Evolutionary conservation across 345 rosid genomes (phyloP).

Genomic region (Streptanthus diversifolius): DNA sequence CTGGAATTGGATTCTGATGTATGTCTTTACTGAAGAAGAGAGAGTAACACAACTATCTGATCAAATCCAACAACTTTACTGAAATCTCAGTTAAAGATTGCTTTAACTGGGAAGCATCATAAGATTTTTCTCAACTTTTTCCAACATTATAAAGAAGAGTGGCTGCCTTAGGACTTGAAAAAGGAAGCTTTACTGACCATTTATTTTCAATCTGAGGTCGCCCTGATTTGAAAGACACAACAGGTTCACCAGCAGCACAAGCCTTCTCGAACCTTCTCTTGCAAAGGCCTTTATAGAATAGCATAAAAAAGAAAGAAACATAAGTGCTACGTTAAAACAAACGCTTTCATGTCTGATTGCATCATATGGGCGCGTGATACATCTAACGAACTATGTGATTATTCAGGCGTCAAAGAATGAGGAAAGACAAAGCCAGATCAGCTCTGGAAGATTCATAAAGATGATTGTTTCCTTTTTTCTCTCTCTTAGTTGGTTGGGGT

Average conservation of each 20-base stretch:
- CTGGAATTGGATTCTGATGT: constrained; percentile 7
- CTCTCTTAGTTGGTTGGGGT: not conserved
- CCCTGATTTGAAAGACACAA: constrained; percentile 60
- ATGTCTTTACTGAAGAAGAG: constrained; percentile 2
- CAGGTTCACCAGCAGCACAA: constrained; percentile 54
- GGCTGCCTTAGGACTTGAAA: constrained; percentile 3
- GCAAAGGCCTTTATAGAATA: constrained; percentile 62
- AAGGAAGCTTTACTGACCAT: constrained; percentile 49
- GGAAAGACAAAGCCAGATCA: not conserved
- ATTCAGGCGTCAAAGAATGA: not conserved
- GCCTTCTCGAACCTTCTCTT: constrained; percentile 65
- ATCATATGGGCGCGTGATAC: not conserved
- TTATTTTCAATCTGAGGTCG: constrained; percentile 66
- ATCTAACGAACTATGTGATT: not conserved
- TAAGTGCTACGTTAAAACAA: not conserved
- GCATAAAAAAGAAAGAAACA: not conserved
- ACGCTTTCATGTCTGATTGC: not conserved
- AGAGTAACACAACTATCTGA: not conserved
- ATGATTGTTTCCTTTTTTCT: not conserved
- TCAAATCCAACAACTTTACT: constrained; percentile 1
- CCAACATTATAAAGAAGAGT: constrained; percentile 9
- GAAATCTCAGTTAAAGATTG: constrained; percentile 1
- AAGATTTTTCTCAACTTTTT: not conserved
- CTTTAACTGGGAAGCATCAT: not conserved
- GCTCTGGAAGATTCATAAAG: not conserved